Evolutionary conservation across 495 filamentous ascomycete genomes (phyloP).

Genomic region (Penicilliopsis zonata): DNA sequence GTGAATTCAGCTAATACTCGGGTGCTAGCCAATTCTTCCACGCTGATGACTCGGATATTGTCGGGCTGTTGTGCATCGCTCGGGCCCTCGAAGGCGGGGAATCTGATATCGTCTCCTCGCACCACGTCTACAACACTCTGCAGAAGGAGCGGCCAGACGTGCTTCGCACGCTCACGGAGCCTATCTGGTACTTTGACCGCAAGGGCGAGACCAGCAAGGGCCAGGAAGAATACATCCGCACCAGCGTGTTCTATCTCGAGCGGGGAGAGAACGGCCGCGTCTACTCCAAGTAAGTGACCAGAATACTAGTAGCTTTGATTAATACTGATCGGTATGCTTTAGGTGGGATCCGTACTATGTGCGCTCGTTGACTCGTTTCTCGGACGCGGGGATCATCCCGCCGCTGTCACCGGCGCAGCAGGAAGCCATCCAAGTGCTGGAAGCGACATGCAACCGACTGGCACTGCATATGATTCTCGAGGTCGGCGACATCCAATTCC

Average conservation of each 20-base stretch:
- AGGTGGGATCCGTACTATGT: constrained; percentile 80
- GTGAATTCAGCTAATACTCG: neutral
- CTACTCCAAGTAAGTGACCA: constrained; percentile 36
- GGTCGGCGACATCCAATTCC: constrained; percentile 69
- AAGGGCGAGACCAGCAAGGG: constrained; percentile 73
- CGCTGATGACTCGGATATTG: constrained; percentile 69
- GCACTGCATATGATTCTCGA: constrained; percentile 68
- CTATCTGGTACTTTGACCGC: constrained; percentile 89
- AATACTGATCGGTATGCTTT: constrained; percentile 7
- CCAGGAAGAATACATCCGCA: constrained; percentile 64
- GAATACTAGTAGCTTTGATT: neutral
- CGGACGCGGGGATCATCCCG: constrained; percentile 52
- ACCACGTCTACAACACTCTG: constrained; percentile 74
- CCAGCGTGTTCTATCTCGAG: constrained; percentile 64
- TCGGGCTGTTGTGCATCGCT: constrained; percentile 75
- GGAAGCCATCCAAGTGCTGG: constrained; percentile 52
- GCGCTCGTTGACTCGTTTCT: constrained; percentile 53
- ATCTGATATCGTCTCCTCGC: constrained; percentile 66
- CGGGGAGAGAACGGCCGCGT: constrained; percentile 36
- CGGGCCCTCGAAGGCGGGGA: constrained; percentile 74
- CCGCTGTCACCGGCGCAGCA: constrained; percentile 49
- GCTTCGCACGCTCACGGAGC: constrained; percentile 56
- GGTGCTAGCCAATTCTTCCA: constrained; percentile 68
- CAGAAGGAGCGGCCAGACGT: constrained; percentile 68
- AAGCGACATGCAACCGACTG: constrained; percentile 51